Conservation (phyloP, 2,329 filamentous ascomycete species). For the Claviceps pusilla region DNA sequence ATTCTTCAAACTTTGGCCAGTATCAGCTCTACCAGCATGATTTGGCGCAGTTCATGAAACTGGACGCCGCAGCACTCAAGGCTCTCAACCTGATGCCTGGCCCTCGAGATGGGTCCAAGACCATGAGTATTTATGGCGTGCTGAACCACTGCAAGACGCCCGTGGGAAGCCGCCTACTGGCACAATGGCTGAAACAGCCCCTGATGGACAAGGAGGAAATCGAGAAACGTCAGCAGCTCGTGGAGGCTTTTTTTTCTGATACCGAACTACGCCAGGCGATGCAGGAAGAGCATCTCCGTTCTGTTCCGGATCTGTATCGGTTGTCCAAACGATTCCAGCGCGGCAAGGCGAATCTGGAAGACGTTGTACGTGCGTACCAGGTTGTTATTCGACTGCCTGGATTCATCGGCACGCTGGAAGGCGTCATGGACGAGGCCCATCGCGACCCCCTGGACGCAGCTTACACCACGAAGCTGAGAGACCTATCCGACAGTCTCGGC, state of each 20-base stretch:
- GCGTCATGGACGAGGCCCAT: slow-evolving; percentile 90
- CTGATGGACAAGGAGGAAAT: slow-evolving; percentile 85
- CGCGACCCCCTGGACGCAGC: slow-evolving; percentile 71
- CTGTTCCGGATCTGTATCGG: slow-evolving; percentile 86
- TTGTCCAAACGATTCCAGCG: slow-evolving; percentile 90
- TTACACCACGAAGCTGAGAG: slow-evolving; percentile 71
- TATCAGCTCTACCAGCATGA: slow-evolving; percentile 97
- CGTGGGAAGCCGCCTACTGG: slow-evolving; percentile 72
- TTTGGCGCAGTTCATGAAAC: slow-evolving; percentile 92
- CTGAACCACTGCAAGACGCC: slow-evolving; percentile 97
- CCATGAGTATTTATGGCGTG: slow-evolving; percentile 87
- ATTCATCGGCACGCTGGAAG: slow-evolving; percentile 77
- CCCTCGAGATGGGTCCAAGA: slow-evolving; percentile 85
- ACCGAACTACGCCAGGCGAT: slow-evolving; percentile 89
- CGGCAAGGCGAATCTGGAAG: slow-evolving; percentile 79
- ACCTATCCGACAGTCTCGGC: slow-evolving; percentile 61
- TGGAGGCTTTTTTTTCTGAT: slow-evolving; percentile 86
- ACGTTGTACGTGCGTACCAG: slow-evolving; percentile 91
- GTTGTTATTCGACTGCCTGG: slow-evolving; percentile 82
- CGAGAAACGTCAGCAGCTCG: slow-evolving; percentile 78
- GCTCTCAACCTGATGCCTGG: slow-evolving; percentile 96
- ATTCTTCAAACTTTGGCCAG: slow-evolving; percentile 89
- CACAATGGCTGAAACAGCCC: slow-evolving; percentile 96
- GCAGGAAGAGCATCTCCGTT: slow-evolving; percentile 88
- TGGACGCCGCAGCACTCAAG: slow-evolving; percentile 85